A percentile compares a stretch with the other conserved stretches of the same genome.
These are phyloP conservation scores for Trifolium pratense DNA, from an alignment of 306 rosid species.

Conservation along the genomic window DNA sequence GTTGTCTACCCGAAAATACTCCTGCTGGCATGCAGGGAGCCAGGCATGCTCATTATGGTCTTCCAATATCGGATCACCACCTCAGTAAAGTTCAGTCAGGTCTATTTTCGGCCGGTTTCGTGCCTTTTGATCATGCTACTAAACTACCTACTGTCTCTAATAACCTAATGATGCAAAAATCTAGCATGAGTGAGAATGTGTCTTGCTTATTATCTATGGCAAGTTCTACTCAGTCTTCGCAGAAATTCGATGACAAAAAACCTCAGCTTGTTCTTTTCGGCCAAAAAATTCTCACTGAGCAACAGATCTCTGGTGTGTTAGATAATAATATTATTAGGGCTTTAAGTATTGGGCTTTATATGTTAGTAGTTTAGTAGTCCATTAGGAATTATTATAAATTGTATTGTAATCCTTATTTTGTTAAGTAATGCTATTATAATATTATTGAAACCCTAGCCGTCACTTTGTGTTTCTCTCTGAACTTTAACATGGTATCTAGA, in stretches of 20 bases:
- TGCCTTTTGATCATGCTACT: slow-evolving; percentile 56
- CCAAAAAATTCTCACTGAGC: slow-evolving; percentile 72
- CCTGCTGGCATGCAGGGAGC: slow-evolving; percentile 99
- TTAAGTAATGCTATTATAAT: too few species aligned
- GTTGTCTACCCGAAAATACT: slow-evolving; percentile 73
- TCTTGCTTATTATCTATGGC: slow-evolving; percentile 75
- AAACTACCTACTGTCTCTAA: slow-evolving; percentile 48
- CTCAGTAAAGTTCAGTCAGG: slow-evolving; percentile 71
- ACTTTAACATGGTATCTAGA: too few species aligned
- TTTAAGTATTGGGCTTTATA: too few species aligned
- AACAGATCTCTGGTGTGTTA: slow-evolving; percentile 79
- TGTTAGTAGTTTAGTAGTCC: too few species aligned
- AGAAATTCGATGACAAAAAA: slow-evolving; percentile 60
- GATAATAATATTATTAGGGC: too few species aligned
- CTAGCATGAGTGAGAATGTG: slow-evolving; percentile 60
- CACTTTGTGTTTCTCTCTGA: too few species aligned
- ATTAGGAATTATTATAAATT: too few species aligned
- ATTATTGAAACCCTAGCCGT: too few species aligned
- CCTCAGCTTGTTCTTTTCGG: slow-evolving; percentile 83
- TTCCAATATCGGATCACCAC: slow-evolving; percentile 72
- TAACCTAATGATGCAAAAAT: slow-evolving; percentile 52
- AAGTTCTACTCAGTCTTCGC: slow-evolving; percentile 54
- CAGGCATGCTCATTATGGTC: slow-evolving; percentile 94
- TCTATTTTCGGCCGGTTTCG: slow-evolving; percentile 61
- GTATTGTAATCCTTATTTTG: too few species aligned